Conservation (phyloP, 257 asterid genomes). For the Nicotiana tabacum region DNA sequence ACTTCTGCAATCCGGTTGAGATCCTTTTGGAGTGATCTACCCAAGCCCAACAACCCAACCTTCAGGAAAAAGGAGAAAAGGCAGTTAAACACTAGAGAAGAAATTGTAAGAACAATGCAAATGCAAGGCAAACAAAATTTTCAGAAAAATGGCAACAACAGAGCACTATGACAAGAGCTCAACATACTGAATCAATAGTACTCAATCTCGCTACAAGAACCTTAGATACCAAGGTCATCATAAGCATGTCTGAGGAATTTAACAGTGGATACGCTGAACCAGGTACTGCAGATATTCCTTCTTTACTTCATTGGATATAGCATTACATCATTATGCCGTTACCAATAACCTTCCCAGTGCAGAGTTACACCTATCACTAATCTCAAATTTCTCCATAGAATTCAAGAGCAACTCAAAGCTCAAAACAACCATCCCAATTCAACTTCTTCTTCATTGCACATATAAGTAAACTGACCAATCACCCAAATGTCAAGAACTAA, state of each 20-base stretch:
- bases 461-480: not conserved
- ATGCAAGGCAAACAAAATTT: constrained; percentile 6
- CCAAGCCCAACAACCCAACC: constrained; percentile 95
- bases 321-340: not conserved
- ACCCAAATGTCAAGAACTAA: not conserved
- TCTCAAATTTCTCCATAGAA: not conserved
- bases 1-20: constrained; percentile 84
- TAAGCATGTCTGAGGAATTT: not conserved
- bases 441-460: not conserved
- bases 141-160: not conserved
- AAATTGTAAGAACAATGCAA: not conserved
- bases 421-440: not conserved
- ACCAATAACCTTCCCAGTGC: not conserved
- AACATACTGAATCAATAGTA: not conserved
- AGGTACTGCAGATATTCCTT: not conserved
- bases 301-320: not conserved
- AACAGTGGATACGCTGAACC: not conserved
- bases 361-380: not conserved
- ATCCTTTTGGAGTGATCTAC: constrained; percentile 81
- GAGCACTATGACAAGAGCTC: not conserved
- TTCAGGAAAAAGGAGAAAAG: constrained; percentile 18
- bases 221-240: not conserved
- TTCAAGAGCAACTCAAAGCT: not conserved
- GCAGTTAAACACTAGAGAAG: constrained; percentile 2
- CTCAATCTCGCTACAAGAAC: not conserved